Percentiles rank a stretch among this genome's conserved stretches.
phyloP scores from a whole-genome alignment of 163 green algal genomes.

The Picocystis sp. region DNA sequence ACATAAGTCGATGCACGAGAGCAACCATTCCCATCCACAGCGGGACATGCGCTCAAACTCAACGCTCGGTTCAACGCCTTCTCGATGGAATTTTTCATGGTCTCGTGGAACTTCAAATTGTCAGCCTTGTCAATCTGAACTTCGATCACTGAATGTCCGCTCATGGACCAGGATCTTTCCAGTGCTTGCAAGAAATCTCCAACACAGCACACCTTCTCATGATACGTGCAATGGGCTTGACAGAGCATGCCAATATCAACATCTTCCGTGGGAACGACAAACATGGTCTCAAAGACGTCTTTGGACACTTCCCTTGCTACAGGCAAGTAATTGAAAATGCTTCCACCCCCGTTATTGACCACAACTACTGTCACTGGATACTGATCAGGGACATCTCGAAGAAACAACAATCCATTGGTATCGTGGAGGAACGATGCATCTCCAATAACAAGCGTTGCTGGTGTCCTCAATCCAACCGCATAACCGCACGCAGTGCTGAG shows the following conservation, averaged over 20 bases:
- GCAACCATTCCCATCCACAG: too few relatives aligned
- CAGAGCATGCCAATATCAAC: constrained; percentile 73
- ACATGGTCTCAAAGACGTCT: constrained; percentile 66
- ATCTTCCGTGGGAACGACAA: constrained; percentile 69
- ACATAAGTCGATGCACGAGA: neutral
- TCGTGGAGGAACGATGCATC: constrained; percentile 96
- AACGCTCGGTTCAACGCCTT: constrained; percentile 17
- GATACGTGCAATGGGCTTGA: constrained; percentile 62
- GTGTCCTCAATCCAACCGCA: constrained; percentile 45
- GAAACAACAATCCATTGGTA: constrained; percentile 78
- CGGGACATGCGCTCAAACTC: neutral
- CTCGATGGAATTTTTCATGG: constrained; percentile 33
- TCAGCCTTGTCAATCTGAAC: constrained; percentile 26
- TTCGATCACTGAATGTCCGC: constrained; percentile 71
- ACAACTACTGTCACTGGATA: constrained; percentile 82
- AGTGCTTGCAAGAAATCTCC: constrained; percentile 35
- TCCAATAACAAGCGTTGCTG: constrained; percentile 69
- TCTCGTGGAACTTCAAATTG: constrained; percentile 49
- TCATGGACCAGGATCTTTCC: constrained; percentile 46
- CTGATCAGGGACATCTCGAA: constrained; percentile 45
- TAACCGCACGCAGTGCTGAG: constrained; percentile 62
- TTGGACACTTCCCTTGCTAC: constrained; percentile 44
- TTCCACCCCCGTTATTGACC: constrained; percentile 86
- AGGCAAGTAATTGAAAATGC: constrained; percentile 78
- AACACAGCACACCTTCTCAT: constrained; percentile 40